phyloP scores from a whole-genome alignment of 805 yeast genomes.

The Kregervanrija delftensis region DNA sequence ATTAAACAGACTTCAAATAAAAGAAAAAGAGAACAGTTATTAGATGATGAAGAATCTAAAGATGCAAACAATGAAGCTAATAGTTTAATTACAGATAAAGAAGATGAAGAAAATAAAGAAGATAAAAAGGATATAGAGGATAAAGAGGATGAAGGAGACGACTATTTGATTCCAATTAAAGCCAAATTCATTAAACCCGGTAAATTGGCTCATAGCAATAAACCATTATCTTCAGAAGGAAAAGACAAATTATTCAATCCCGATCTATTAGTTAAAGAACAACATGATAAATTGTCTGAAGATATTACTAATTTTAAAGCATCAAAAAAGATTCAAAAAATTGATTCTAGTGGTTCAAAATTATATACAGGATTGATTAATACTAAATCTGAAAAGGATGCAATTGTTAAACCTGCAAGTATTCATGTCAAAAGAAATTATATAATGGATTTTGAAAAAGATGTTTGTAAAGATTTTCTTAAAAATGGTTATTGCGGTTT shows the following conservation, averaged over 20 bases:
- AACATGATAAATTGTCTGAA: constrained; percentile 8
- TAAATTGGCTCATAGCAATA: no score
- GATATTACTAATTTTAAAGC: neutral
- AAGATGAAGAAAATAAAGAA: neutral
- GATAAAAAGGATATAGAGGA: neutral
- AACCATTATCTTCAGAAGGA: no score
- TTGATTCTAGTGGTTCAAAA: constrained; percentile 18
- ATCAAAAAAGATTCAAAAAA: constrained; percentile 7
- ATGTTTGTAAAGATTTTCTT: constrained; percentile 85
- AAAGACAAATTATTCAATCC: constrained; percentile 11
- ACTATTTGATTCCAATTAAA: neutral
- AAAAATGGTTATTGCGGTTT: constrained; percentile 95
- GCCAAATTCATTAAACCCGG: no score
- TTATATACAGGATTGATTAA: constrained; percentile 23
- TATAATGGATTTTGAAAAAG: constrained; percentile 81
- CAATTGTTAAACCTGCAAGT: constrained; percentile 23
- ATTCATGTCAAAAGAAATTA: constrained; percentile 58
- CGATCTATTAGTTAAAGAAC: constrained; percentile 20
- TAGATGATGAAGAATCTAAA: neutral
- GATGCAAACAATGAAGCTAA: neutral
- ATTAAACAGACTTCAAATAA: constrained; percentile 9
- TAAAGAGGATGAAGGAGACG: neutral
- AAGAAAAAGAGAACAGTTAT: neutral
- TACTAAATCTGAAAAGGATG: constrained; percentile 8
- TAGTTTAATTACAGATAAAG: neutral